Evolutionary conservation across 305 asterid genomes (phyloP), one percentile per base, ranked within the genome.

Genomic region (Fraxinus nigra): DNA sequence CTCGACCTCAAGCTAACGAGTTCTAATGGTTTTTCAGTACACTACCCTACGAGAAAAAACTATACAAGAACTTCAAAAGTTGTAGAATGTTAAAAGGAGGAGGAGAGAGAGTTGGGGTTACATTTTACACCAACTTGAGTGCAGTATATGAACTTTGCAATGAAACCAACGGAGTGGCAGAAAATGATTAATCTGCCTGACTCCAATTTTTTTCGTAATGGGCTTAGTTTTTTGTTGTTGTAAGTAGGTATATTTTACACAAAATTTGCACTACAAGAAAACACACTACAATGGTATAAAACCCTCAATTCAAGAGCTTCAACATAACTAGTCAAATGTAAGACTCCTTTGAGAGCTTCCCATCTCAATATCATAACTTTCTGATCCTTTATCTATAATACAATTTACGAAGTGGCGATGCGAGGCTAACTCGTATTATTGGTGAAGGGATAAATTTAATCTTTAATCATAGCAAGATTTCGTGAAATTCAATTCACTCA

Each of bases 301-400:
- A 8, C 32, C 69, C 9, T 14, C 69, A 59, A 59, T 59, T 59
- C 32, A 59, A 59, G 69, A 18, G 30, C 48, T 40, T 16, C 72
- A 43, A 26, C 46, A 69, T 26, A 69, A 8, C 46, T 9, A 80
- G 54, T 67, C 35, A 74, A 72, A n/a, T 30, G 13, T 40, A 56
- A 54, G 24, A 33, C 37, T 40, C 73, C 76, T 34, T 26, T 54
- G 37, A 77, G 26, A 43, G 20, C 61, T 83, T 72, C 30, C 72
- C 61, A 76, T 80, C 76, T 14, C 80, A 80, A 72, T 82, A 67
- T 16, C 80, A 38, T 59, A 35, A 59, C 69, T 20, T 59, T 59
- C 32, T 13, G 72, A 63, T 20, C 43, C 37, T 69, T 37, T 35
- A 80, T 67, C 75, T 38, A n/a, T 65, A 34, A 79, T 73, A 78